Base-by-base conservation (phyloP, 495 filamentous ascomycete species). In the Lophium mytilinum region DNA sequence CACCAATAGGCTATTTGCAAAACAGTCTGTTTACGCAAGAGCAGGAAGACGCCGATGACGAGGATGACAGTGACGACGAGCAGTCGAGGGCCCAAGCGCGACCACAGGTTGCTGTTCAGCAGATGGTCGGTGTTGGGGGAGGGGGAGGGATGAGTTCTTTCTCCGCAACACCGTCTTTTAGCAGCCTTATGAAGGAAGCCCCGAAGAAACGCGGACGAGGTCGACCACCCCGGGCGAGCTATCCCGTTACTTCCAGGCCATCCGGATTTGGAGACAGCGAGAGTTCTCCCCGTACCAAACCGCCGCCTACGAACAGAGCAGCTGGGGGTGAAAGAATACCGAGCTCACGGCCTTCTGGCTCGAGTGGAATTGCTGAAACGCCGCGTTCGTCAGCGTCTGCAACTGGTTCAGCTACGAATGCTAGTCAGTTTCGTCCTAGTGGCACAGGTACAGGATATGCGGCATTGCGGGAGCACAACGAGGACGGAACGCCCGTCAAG, bases 401-500 rank as follows among this genome's bases (percentile, higher is more conserved):
- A 24, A 12, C 45, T 14, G 33, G 9, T 24, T 24, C 54, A 14
- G 55, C 36, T 30, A 58, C 47, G 51, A 61, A 46, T 36, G 50
- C 50, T 17, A 65, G 62, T 39, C 58, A 52, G 5, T 53, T 59
- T 4, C 51, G 57, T 10, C 53, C 60, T 21, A 49, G 47, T 33
- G 52, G 64, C 3, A 42, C 57, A 3, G 56, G 63, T 7, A 48
- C 62, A 15, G 68, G 67, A 7, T 72, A 72, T 59, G 21, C 61
- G 7, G 61, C 67, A 12, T 69, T 73, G 39, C 61, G 65, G 5
- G 50, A 37, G 4, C 41, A 53, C 21, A 54, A 49, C 7, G 47
- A 56, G 30, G 62, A 70, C 33, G 64, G 68, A 2, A 55, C 57
- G 11, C 68, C 66, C 3, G 9, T 66, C 5, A 74, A 71, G 58